These are phyloP conservation scores for Flaveria bidentis DNA, from an alignment of 129 eudicot genomes.

Conservation along the genomic window DNA sequence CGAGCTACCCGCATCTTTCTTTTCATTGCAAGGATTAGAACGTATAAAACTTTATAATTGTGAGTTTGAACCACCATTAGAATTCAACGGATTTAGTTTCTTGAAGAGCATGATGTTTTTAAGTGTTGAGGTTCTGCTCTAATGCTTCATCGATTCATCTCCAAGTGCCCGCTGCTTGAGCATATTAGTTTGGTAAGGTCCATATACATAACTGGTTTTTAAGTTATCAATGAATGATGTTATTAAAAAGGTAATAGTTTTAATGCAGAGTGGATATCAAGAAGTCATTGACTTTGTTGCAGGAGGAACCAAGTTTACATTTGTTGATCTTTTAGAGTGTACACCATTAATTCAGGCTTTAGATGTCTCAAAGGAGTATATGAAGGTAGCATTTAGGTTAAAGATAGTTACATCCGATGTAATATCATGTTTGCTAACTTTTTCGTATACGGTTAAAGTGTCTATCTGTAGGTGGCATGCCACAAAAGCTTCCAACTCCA, in stretches of 20 bases:
- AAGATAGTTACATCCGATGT: not conserved
- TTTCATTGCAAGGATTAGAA: constrained; percentile 5
- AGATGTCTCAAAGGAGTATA: not conserved
- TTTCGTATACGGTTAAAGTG: too few species aligned
- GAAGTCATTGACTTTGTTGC: not conserved
- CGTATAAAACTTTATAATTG: constrained; percentile 3
- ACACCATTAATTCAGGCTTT: not conserved
- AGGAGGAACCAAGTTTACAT: constrained; percentile 3
- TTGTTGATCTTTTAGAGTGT: not conserved
- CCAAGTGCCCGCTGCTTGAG: constrained; percentile 31
- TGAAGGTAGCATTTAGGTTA: too few species aligned
- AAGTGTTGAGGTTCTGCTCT: not conserved
- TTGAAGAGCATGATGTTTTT: not conserved
- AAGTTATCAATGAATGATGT: not conserved
- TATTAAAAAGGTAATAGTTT: not conserved
- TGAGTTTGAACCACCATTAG: constrained; percentile 16
- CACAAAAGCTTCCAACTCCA: too few species aligned
- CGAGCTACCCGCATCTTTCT: constrained; percentile 22
- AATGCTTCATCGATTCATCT: constrained; percentile 20
- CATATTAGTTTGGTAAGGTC: constrained; percentile 13
- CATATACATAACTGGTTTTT: not conserved
- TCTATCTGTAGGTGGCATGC: too few species aligned
- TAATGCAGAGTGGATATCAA: not conserved
- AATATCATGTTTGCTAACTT: constrained; percentile 6
- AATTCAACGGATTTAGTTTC: constrained; percentile 1